Base-by-base conservation (phyloP, 179 eudicot genomes). In the Silene vulgaris region DNA sequence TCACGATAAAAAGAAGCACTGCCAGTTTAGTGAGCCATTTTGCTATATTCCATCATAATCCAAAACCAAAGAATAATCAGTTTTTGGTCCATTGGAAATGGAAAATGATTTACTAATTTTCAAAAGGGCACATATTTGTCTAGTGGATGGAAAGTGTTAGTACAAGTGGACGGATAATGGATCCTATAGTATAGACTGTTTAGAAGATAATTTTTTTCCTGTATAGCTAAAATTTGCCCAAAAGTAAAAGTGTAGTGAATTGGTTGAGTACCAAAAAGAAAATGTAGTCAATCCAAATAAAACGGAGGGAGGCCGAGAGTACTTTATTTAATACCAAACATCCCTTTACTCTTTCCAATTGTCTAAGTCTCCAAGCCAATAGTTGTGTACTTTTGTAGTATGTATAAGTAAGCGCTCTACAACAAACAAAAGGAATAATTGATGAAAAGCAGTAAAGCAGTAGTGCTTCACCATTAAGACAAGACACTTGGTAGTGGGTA, bases 401-500 rank as follows among this genome's bases (percentile, higher is more conserved):
- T 12, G 56, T 50, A 50, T 8, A 50, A 50, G 13, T 50, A 50
- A 50, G n/a, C 40, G 40, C 40, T 35, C 56, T 50, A 50, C 40
- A 35, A 35, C 40, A 14, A 50, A 14, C 56, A 35, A 69, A 65
- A 62, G 64, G 78, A 6, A 8, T 68, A 69, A 23, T 65, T 69
- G 62, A 17, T 21, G 56, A 14, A 14, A 23, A 23, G 26, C 26
- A 23, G 26, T 23, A 35, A 40, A 23, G 78, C 43, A 70, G 35
- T 69, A 69, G 59, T 69, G 59, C 32, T 40, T 5, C 17, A 26
- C 57, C 48, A 76, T 35, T 35, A 35, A 35, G 40, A 52, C 40
- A 7, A 37, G 74, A 35, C 63, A 30, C 26, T 69, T 43, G 29
- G 71, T 67, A 67, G 52, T 67, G 71, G 71, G 35, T 68, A 66